phyloP scores from a whole-genome alignment of 2,329 filamentous ascomycete species.

The Monilinia fructigena region DNA sequence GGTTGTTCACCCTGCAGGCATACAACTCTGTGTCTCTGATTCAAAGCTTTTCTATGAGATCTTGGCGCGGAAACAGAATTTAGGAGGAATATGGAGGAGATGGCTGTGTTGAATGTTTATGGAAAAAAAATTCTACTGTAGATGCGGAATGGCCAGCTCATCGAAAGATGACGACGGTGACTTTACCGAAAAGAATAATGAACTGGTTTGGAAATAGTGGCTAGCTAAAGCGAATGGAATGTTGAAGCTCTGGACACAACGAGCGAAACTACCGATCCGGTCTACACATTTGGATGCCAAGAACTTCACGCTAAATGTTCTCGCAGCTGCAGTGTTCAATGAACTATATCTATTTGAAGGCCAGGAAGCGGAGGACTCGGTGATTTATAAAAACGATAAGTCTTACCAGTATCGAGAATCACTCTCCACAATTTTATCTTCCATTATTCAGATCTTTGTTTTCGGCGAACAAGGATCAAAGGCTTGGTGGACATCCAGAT shows the following conservation, averaged over 20 bases:
- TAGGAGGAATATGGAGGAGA: constrained; percentile 14
- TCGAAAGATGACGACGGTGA: constrained; percentile 15
- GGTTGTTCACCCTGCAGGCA: not conserved
- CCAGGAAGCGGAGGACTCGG: not conserved
- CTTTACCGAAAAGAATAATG: constrained; percentile 12
- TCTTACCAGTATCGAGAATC: constrained; percentile 12
- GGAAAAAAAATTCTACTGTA: not conserved
- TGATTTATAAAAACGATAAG: not conserved
- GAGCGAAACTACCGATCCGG: not conserved
- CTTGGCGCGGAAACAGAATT: not conserved
- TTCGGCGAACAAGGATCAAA: constrained; percentile 10
- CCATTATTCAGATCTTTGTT: not conserved
- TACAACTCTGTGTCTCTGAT: constrained; percentile 9
- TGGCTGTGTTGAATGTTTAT: constrained; percentile 14
- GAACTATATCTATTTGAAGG: constrained; percentile 17
- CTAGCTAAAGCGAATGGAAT: constrained; percentile 3
- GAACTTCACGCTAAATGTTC: constrained; percentile 9
- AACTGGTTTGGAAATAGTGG: constrained; percentile 6
- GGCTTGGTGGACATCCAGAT: constrained; percentile 5
- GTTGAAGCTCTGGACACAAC: constrained; percentile 2
- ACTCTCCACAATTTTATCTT: constrained; percentile 6
- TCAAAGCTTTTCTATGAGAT: not conserved
- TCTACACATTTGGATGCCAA: constrained; percentile 4
- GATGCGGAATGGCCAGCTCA: constrained; percentile 9
- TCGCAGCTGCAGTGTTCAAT: constrained; percentile 18